phyloP scores from a whole-genome alignment of 805 yeast genomes.

The Yarrowia yakushimensis region DNA sequence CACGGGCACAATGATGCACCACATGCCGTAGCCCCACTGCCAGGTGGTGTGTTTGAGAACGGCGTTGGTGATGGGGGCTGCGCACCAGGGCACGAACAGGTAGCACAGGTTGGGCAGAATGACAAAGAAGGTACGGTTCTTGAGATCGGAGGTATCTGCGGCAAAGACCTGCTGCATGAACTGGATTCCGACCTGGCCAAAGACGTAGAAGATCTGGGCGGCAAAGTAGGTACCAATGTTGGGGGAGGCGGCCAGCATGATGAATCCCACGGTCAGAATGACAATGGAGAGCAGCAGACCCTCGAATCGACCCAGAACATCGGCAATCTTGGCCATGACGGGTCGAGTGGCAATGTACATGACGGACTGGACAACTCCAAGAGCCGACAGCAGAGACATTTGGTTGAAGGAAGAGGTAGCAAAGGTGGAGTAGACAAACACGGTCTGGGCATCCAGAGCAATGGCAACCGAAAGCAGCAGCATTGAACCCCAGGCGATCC shows the following conservation, averaged over 20 bases:
- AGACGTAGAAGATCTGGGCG: constrained; percentile 41
- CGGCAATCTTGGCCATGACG: constrained; percentile 43
- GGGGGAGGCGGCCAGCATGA: constrained; percentile 41
- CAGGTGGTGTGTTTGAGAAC: constrained; percentile 41
- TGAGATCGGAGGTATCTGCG: constrained; percentile 42
- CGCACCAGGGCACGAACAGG: constrained; percentile 45
- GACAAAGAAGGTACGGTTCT: constrained; percentile 41
- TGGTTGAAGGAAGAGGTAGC: constrained; percentile 43
- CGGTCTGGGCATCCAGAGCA: constrained; percentile 19
- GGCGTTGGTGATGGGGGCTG: constrained; percentile 34
- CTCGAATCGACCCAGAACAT: constrained; percentile 43
- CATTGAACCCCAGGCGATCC: constrained; percentile 26
- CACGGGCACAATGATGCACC: constrained; percentile 47
- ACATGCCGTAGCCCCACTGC: constrained; percentile 55
- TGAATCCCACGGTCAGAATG: constrained; percentile 40
- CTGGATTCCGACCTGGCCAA: constrained; percentile 42
- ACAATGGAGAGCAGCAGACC: constrained; percentile 39
- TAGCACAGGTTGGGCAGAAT: constrained; percentile 40
- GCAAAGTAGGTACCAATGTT: constrained; percentile 40
- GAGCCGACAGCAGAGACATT: constrained; percentile 43
- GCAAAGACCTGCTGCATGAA: constrained; percentile 40
- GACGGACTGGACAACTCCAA: constrained; percentile 43
- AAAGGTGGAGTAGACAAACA: constrained; percentile 34
- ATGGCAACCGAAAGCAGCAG: constrained; percentile 24
- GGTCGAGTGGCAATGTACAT: constrained; percentile 42